Conservation (phyloP, 768 basidiomycete species). For the Mycena rebaudengoi region DNA sequence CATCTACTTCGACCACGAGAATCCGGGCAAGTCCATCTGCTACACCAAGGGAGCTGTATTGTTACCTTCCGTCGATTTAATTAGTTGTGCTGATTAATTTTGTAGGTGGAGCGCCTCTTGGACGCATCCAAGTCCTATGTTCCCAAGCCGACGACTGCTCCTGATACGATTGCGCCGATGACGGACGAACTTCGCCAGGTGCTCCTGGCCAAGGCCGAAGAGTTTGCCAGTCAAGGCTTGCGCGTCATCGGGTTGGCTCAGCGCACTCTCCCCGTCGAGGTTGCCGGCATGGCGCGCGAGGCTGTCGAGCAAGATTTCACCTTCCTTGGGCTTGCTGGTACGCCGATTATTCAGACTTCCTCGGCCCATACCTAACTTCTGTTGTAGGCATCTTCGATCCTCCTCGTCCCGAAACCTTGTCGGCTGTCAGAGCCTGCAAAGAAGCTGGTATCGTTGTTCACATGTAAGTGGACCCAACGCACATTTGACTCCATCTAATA, state of each 20-base stretch:
- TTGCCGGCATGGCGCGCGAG: constrained; percentile 45
- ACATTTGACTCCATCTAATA: no score
- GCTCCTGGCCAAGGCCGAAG: constrained; percentile 44
- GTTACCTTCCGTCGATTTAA: no score
- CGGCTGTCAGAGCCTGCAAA: constrained; percentile 59
- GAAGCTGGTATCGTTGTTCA: constrained; percentile 62
- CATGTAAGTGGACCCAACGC: no score
- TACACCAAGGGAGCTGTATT: constrained; percentile 50
- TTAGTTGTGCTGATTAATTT: no score
- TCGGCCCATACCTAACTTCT: neutral
- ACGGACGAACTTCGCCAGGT: constrained; percentile 37
- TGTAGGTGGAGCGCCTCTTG: constrained; percentile 59
- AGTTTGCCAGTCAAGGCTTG: constrained; percentile 49
- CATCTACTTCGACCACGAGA: constrained; percentile 42
- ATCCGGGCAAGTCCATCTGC: constrained; percentile 30
- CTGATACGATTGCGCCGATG: constrained; percentile 33
- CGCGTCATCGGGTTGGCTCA: constrained; percentile 49
- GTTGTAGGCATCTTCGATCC: constrained; percentile 57
- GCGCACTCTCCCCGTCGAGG: constrained; percentile 29
- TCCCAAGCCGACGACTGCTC: constrained; percentile 35
- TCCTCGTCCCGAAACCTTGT: constrained; percentile 60
- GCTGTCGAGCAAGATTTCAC: constrained; percentile 56
- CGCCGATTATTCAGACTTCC: neutral
- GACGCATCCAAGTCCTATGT: constrained; percentile 52
- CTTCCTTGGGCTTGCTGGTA: constrained; percentile 59